phyloP scores from a whole-genome alignment of 106 monocot genomes.

The Amphibolis antarctica region DNA sequence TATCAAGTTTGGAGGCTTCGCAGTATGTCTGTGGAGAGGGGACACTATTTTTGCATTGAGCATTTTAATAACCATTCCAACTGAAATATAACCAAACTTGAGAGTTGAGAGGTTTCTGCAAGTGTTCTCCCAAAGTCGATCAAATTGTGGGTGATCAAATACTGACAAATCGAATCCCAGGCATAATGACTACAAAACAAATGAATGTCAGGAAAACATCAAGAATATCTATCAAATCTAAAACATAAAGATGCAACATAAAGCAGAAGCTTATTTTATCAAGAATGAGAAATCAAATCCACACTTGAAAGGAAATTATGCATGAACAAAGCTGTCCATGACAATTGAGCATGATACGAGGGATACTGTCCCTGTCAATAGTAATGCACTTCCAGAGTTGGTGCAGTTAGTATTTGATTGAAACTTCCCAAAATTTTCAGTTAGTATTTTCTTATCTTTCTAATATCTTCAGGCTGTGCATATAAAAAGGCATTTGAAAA shows the following conservation, averaged over 20 bases:
- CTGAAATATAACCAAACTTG: slow-evolving; percentile 77
- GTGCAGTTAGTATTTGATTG: too few relatives aligned
- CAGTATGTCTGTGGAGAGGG: slow-evolving; percentile 4
- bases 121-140: slow-evolving; percentile 50
- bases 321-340: too few relatives aligned
- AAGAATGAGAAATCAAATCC: too few relatives aligned
- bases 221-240: not conserved
- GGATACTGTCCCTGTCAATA: too few relatives aligned
- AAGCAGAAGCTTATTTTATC: too few relatives aligned
- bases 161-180: slow-evolving; percentile 61
- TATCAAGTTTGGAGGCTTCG: slow-evolving; percentile 36
- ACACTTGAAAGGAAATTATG: too few relatives aligned
- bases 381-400: too few relatives aligned
- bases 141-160: slow-evolving; percentile 55
- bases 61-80: slow-evolving; percentile 44
- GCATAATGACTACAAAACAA: slow-evolving; percentile 44
- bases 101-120: slow-evolving; percentile 45
- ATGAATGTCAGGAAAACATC: not conserved
- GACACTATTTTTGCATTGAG: slow-evolving; percentile 22
- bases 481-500: too few relatives aligned
- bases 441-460: too few relatives aligned
- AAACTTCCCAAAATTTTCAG: too few relatives aligned
- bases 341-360: too few relatives aligned
- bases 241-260: not conserved
- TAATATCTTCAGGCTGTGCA: too few relatives aligned